Conservation (phyloP, 805 yeast genomes). For the Isabelozyma heimii region DNA sequence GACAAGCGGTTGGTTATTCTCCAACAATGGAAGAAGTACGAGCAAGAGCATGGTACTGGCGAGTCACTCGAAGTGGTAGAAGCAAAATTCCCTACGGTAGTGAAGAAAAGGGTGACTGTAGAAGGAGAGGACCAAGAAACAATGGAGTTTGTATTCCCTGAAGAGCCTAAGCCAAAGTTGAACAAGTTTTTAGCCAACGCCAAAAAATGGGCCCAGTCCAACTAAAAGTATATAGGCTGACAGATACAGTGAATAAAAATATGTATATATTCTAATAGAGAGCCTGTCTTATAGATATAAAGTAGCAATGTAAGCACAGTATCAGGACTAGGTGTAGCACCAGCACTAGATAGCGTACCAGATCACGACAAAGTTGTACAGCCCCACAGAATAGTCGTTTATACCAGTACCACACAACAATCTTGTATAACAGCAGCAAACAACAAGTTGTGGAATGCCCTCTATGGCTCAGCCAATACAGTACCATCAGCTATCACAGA, state of each 20-base stretch:
- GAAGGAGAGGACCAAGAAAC: constrained; percentile 52
- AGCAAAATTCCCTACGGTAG: constrained; percentile 52
- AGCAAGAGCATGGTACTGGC: constrained; percentile 54
- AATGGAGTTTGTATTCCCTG: constrained; percentile 65
- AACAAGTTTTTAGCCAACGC: constrained; percentile 43
- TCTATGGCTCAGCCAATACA: no score
- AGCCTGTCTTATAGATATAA: no score
- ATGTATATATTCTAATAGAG: no score
- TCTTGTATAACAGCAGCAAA: no score
- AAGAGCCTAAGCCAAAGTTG: constrained; percentile 40
- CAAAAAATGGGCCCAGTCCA: constrained; percentile 26
- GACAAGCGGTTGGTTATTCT: constrained; percentile 52
- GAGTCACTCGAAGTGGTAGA: constrained; percentile 33
- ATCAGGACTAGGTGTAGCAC: no score
- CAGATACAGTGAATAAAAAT: neutral
- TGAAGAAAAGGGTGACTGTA: constrained; percentile 43
- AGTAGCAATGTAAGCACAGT: no score
- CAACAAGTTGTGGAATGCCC: no score
- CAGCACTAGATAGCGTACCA: no score
- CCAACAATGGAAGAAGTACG: constrained; percentile 66
- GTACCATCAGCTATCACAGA: no score
- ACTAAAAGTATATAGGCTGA: neutral
- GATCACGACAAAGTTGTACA: no score
- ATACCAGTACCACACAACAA: no score
- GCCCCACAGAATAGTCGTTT: no score